Percentiles rank a stretch among this genome's conserved stretches.
Conservation (phyloP, 73 alveolate genomes). For the Paramecium sexaurelia region DNA sequence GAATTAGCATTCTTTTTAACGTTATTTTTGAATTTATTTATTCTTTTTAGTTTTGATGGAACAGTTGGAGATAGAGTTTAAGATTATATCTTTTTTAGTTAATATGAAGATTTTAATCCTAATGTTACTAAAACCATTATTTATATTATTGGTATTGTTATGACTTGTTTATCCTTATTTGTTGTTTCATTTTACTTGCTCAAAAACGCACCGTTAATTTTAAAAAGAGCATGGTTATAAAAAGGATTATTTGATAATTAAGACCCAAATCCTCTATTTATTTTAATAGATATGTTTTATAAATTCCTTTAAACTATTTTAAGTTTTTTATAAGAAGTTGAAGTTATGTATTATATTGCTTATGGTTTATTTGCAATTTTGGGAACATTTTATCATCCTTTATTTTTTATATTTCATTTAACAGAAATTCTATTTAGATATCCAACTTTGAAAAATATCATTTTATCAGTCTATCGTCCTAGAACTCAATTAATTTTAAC, state of each 20-base stretch:
- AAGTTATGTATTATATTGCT: conserved; percentile 79
- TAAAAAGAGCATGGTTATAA: conserved; percentile 42
- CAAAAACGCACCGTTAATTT: conserved; percentile 71
- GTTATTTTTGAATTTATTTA: conserved; percentile 76
- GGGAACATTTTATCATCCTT: conserved; percentile 85
- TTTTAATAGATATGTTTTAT: background rate
- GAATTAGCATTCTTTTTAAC: conserved; percentile 83
- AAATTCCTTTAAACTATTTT: conserved; percentile 2
- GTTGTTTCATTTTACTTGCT: conserved; percentile 68
- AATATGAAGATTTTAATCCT: background rate
- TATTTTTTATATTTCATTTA: conserved; percentile 89
- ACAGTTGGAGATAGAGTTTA: conserved; percentile 45
- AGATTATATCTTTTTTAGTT: conserved; percentile 60
- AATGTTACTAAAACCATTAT: conserved; percentile 39
- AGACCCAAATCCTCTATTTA: background rate
- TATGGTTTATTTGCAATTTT: conserved; percentile 87
- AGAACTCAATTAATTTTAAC: conserved; percentile 88
- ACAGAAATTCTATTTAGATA: conserved; percentile 87
- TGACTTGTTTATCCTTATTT: conserved; percentile 58
- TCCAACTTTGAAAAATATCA: conserved; percentile 89
- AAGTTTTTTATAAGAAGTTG: conserved; percentile 70
- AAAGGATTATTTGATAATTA: conserved; percentile 3
- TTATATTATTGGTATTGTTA: conserved; percentile 63
- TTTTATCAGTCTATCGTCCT: conserved; percentile 87
- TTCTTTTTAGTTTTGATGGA: conserved; percentile 73